phyloP scores from a whole-genome alignment of 2,329 filamentous ascomycete species.

The Colletotrichum incanum region DNA sequence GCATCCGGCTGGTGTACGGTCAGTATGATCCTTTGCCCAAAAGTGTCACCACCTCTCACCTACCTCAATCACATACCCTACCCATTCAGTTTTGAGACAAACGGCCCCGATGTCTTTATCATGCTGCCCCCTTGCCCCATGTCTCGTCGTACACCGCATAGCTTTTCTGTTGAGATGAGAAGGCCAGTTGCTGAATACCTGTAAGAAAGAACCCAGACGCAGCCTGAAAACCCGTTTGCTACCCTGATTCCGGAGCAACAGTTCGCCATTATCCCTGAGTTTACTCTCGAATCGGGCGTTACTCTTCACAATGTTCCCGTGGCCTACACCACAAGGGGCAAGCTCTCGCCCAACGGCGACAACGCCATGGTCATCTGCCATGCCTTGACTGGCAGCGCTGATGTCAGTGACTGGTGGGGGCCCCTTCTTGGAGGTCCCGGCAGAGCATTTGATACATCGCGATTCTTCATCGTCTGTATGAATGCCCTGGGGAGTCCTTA shows the following conservation, averaged over 20 bases:
- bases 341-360: constrained; percentile 70
- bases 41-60: neutral
- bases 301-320: constrained; percentile 83
- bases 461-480: constrained; percentile 90
- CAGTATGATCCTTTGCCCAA: constrained; percentile 46
- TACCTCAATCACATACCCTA: constrained; percentile 16
- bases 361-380: constrained; percentile 87
- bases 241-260: constrained; percentile 89
- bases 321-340: constrained; percentile 77
- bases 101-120: neutral
- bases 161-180: constrained; percentile 36
- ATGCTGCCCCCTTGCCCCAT: neutral
- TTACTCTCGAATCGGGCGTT: constrained; percentile 93
- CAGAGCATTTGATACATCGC: constrained; percentile 84
- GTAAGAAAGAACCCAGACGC: constrained; percentile 76
- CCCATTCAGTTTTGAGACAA: neutral
- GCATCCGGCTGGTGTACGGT: constrained; percentile 51
- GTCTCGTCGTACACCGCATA: neutral
- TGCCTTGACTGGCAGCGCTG: constrained; percentile 87
- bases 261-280: constrained; percentile 88
- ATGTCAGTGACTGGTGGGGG: constrained; percentile 92
- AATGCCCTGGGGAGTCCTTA: constrained; percentile 90
- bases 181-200: constrained; percentile 74
- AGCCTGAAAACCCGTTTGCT: constrained; percentile 94
- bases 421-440: constrained; percentile 84